phyloP scores from a whole-genome alignment of 805 yeast species.

The Sugiyamaella mastotermitis region DNA sequence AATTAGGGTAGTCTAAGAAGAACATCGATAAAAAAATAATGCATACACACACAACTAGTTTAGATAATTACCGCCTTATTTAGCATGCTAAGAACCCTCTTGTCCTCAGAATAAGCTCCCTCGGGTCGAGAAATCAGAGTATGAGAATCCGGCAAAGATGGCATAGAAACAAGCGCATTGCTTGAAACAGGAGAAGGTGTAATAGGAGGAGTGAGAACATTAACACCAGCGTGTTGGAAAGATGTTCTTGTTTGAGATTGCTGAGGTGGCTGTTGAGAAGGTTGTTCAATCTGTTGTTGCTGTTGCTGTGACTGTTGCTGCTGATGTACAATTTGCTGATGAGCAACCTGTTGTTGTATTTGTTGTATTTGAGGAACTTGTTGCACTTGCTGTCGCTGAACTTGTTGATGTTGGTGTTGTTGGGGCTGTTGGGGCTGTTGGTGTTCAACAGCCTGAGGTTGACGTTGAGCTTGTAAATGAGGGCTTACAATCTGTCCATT shows the following conservation, averaged over 20 bases:
- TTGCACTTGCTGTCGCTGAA: conserved; percentile 7
- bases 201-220: conserved; percentile 2
- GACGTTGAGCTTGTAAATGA: conserved; percentile 6
- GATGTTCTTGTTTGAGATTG: conserved; percentile 1
- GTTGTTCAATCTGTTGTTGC: conserved; percentile 1
- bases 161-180: background rate
- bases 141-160: conserved; percentile 1
- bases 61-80: conserved; percentile 14
- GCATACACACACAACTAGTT: too few relatives aligned
- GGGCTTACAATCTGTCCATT: too few relatives aligned
- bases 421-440: conserved; percentile 2
- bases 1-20: too few relatives aligned
- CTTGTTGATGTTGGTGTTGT: conserved; percentile 6
- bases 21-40: too few relatives aligned
- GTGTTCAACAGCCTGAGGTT: conserved; percentile 3
- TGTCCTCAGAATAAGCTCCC: conserved; percentile 15
- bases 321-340: conserved; percentile 7
- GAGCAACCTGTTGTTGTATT: conserved; percentile 4
- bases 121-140: background rate
- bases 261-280: background rate
- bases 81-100: conserved; percentile 15
- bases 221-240: background rate
- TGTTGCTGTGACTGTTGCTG: conserved; percentile 1
- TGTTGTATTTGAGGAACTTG: too few relatives aligned
- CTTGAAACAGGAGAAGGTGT: conserved; percentile 10